phyloP scores from a whole-genome alignment of 2,329 filamentous ascomycete species.

The Fusarium subglutinans region DNA sequence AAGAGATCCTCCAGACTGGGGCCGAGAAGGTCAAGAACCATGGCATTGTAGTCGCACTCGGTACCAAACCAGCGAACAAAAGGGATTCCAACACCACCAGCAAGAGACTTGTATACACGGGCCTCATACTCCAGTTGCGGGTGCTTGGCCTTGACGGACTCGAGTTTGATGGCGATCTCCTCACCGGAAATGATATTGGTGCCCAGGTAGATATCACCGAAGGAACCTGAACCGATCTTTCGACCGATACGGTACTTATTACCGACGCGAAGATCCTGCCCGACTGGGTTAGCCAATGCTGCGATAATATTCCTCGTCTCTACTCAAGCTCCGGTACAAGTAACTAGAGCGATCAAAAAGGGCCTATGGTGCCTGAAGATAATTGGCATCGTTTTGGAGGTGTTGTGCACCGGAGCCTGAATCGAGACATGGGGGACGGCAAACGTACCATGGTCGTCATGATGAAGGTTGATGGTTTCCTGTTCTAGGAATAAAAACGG shows the following conservation, averaged over 20 bases:
- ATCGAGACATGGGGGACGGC: not conserved
- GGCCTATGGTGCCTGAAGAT: not conserved
- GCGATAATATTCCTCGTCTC: not conserved
- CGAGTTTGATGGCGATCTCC: conserved; percentile 99
- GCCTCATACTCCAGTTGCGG: conserved; percentile 99
- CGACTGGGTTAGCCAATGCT: conserved; percentile 27
- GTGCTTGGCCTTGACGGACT: conserved; percentile 99
- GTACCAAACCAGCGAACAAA: conserved; percentile 99
- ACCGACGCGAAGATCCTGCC: conserved; percentile 95
- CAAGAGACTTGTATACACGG: conserved; percentile 88
- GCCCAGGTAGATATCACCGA: conserved; percentile 98
- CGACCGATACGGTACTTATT: conserved; percentile 99
- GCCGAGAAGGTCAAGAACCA: conserved; percentile 97
- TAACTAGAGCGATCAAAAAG: not conserved
- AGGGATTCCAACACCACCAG: conserved; percentile 95
- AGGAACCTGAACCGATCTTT: conserved; percentile 97
- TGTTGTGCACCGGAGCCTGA: not conserved
- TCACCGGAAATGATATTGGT: conserved; percentile 99
- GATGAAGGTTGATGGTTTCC: conserved; percentile 40
- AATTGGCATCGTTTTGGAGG: not conserved
- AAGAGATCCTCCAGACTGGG: conserved; percentile 97
- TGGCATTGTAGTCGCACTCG: conserved; percentile 99
- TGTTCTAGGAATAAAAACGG: conserved; percentile 36
- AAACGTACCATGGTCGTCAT: conserved; percentile 64
- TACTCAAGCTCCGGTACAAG: not conserved